Conservation (phyloP, 192 early-diverging fungal species). For the Nowakowskiella sp. region DNA sequence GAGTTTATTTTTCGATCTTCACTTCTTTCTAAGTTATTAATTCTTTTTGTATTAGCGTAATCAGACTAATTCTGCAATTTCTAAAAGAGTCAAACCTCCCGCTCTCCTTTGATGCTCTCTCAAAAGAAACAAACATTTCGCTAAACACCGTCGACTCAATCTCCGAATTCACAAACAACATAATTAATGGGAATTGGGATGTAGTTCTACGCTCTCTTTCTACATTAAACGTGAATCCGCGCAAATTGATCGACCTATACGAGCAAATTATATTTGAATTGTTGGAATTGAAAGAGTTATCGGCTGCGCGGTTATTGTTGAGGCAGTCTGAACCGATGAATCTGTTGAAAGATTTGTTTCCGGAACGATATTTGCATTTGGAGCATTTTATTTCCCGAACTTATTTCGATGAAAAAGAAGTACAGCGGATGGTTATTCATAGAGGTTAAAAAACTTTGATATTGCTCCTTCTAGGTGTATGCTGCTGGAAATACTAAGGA, state of each 20-base stretch:
- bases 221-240: constrained; percentile 55
- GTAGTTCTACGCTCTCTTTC: constrained; percentile 64
- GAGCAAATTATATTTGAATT: constrained; percentile 90
- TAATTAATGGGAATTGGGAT: constrained; percentile 81
- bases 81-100: constrained; percentile 83
- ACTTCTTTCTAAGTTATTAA: background rate
- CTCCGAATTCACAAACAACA: constrained; percentile 61
- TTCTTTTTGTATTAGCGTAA: constrained; percentile 45
- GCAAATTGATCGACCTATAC: constrained; percentile 75
- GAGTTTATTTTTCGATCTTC: background rate
- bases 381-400: constrained; percentile 68
- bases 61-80: constrained; percentile 89
- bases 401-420: constrained; percentile 64
- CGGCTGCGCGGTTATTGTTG: constrained; percentile 73
- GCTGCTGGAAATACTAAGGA: constrained; percentile 56
- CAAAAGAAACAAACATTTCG: constrained; percentile 68
- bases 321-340: constrained; percentile 90
- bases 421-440: constrained; percentile 7
- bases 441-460: background rate
- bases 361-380: constrained; percentile 74
- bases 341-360: constrained; percentile 58
- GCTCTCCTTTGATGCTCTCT: constrained; percentile 63
- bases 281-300: constrained; percentile 72
- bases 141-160: constrained; percentile 84
- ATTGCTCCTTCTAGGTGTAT: constrained; percentile 40